These are phyloP conservation scores for Iris macrosiphon DNA, from an alignment of 106 monocot species.

Conservation along the genomic window DNA sequence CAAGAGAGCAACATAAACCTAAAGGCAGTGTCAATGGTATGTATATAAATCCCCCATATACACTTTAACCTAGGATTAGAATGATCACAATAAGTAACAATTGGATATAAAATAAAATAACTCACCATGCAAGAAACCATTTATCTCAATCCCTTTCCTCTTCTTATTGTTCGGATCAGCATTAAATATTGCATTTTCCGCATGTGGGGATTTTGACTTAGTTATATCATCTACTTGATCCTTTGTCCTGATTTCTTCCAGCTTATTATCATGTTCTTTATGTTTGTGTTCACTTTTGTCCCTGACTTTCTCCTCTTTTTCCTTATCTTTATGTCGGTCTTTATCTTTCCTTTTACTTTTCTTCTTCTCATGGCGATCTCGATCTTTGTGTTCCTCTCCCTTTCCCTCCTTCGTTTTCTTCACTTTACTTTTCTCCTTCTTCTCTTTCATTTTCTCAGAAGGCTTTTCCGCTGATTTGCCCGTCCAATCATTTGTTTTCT, in stretches of 20 bases:
- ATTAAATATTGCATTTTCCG: constrained; percentile 4
- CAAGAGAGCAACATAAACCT: constrained; percentile 1
- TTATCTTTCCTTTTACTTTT: background rate
- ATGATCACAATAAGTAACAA: too few species aligned
- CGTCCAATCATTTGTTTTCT: constrained; percentile 6
- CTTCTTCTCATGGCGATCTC: background rate
- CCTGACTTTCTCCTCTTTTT: constrained; percentile 2
- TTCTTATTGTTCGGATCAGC: constrained; percentile 35
- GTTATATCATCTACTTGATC: constrained; percentile 15
- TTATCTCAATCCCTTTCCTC: constrained; percentile 32
- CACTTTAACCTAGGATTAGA: too few species aligned
- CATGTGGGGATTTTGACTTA: constrained; percentile 18
- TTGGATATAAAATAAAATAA: constrained; percentile 10
- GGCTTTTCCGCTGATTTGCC: background rate
- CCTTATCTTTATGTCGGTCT: background rate
- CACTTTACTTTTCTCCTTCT: constrained; percentile 25
- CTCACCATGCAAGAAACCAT: constrained; percentile 58
- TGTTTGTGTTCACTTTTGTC: constrained; percentile 14
- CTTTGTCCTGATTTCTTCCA: constrained; percentile 13
- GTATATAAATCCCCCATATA: too few species aligned
- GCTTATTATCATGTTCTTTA: constrained; percentile 20
- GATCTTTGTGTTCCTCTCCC: background rate
- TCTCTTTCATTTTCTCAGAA: background rate
- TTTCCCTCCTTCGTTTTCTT: background rate
- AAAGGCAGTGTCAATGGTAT: background rate